Conservation (phyloP, 2,329 filamentous ascomycete genomes). For the Aspergillus ochraceus region DNA sequence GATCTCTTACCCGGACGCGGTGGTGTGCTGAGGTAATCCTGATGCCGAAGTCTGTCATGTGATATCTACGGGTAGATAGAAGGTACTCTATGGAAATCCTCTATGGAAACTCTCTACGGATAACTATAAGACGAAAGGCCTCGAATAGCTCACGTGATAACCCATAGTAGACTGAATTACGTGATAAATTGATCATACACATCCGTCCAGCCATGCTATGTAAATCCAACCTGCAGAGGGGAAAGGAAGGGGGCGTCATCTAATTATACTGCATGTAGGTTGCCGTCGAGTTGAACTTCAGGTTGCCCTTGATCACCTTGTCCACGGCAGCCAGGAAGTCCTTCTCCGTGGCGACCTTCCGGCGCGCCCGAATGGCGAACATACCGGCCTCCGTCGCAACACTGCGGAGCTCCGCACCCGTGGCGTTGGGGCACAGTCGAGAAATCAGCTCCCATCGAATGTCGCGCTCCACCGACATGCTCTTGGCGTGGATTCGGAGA, state of each 20-base stretch:
- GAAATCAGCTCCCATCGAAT: constrained; percentile 99
- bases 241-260: constrained; percentile 20
- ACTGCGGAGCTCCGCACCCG: constrained; percentile 90
- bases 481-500: constrained; percentile 97
- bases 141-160: constrained; percentile 8
- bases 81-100: not conserved
- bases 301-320: constrained; percentile 98
- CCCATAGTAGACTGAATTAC: constrained; percentile 22
- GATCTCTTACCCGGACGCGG: not conserved
- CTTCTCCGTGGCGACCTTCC: constrained; percentile 98
- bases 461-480: constrained; percentile 98
- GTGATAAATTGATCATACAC: constrained; percentile 35
- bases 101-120: not conserved
- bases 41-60: constrained; percentile 10
- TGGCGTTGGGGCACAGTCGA: constrained; percentile 93
- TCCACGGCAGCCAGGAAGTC: constrained; percentile 97
- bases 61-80: not conserved
- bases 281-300: constrained; percentile 99
- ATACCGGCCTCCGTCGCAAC: constrained; percentile 98
- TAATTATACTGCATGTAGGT: constrained; percentile 99
- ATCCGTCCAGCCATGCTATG: constrained; percentile 32
- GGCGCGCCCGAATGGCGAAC: constrained; percentile 91
- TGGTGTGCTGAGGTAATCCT: constrained; percentile 7
- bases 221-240: constrained; percentile 21
- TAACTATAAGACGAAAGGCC: not conserved